Percentiles rank a stretch among this genome's conserved stretches.
These are phyloP conservation scores for Arthrobotrys conoides DNA, from an alignment of 2,329 filamentous ascomycete genomes.

Conservation along the genomic window DNA sequence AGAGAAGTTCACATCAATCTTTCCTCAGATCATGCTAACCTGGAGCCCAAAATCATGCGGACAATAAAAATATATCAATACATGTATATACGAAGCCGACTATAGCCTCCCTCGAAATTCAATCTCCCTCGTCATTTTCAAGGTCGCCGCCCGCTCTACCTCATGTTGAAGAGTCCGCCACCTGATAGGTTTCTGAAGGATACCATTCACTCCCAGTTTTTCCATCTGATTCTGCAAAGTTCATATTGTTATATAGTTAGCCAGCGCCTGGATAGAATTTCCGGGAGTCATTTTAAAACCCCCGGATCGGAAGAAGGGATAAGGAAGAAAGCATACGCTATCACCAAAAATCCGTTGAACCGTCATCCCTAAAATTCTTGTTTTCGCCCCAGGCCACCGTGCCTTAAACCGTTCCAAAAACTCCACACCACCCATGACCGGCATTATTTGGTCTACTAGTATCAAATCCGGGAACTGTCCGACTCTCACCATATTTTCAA, in stretches of 20 bases:
- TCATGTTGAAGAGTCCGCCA: not conserved
- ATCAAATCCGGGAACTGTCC: constrained; percentile 45
- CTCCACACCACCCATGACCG: constrained; percentile 27
- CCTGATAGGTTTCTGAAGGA: constrained; percentile 25
- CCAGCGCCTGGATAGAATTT: too few species aligned
- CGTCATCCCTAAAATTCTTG: constrained; percentile 30
- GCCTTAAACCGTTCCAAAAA: constrained; percentile 44
- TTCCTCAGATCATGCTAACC: too few species aligned
- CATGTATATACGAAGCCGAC: too few species aligned
- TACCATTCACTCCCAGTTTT: constrained; percentile 3
- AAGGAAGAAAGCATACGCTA: constrained; percentile 11
- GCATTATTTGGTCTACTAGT: constrained; percentile 36
- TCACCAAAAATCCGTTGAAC: not conserved
- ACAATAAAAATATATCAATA: too few species aligned
- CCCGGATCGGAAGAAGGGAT: too few species aligned
- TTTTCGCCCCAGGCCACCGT: constrained; percentile 22
- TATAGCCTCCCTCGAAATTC: constrained; percentile 42
- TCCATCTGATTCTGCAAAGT: constrained; percentile 25
- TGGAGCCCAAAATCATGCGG: too few species aligned
- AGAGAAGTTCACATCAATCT: too few species aligned
- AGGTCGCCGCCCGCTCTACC: constrained; percentile 15
- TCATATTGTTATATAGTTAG: not conserved
- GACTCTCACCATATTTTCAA: constrained; percentile 24
- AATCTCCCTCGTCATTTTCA: constrained; percentile 44
- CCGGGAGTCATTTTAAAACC: too few species aligned